Base-by-base conservation (phyloP, 2,329 filamentous ascomycete species). In the Alternaria ethzedia region DNA sequence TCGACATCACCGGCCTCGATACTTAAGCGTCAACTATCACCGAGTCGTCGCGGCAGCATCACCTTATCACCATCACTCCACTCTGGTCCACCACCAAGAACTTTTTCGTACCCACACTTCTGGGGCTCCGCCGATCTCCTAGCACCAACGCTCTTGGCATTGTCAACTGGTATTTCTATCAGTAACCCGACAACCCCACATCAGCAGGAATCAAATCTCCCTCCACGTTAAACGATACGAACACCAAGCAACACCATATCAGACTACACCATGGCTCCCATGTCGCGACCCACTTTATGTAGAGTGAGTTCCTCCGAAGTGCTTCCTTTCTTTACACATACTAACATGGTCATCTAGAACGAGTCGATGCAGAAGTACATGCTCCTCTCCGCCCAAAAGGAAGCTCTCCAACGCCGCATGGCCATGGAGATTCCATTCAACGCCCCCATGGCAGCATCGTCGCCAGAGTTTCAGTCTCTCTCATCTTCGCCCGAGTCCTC, bases 341-440 rank as follows among this genome's bases (percentile, higher is more conserved):
- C 68, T 75, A 58, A 77, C 67, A 9, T 50, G 21, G 4, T 7
- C 21, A 4, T 20, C 2, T 25, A 73, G 72, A 70, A 74, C 58
- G 72, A 79, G 60, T 72, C 75, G 4, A 76, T 81, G 69, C 76
- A 80, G 63, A 78, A 75, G 59, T 82, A 82, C 69, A 76, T 82
- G 63, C 68, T 78, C 11, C 74, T 83, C 15, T 76, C 78, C 47
- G 79, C 78, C 21, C 80, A 82, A 55, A 79, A 82, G 66, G 79
- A 80, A 62, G 74, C 72, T 46, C 66, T 82, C 41, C 80, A 78
- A 54, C 77, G 79, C 43, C 75, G 80, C 25, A 70, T 83, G 23
- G 81, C 79, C 11, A 69, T 81, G 64, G 68, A 77, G 44, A 64
- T 79, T 56, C 73, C 79, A 47, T 70, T 76, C 59, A 61, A 60